These are phyloP conservation scores for Lobosporangium transversale DNA, from an alignment of 192 early-diverging fungal genomes.

Conservation along the genomic window DNA sequence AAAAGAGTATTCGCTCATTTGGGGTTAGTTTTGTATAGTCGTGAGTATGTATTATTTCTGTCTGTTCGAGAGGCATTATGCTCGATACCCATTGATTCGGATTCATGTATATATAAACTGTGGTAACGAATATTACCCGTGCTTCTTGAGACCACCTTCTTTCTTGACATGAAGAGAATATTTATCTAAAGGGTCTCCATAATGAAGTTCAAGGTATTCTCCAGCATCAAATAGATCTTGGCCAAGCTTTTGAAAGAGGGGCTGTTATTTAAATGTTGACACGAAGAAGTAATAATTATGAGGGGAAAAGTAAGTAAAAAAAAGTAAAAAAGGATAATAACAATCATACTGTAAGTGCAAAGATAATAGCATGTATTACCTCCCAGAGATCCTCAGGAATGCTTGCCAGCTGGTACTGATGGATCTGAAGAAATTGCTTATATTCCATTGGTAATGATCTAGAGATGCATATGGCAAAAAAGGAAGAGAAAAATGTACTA, in stretches of 20 bases:
- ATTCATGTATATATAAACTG: no score
- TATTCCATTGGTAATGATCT: slow-evolving; percentile 37
- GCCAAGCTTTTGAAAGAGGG: slow-evolving; percentile 61
- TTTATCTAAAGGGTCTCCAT: slow-evolving; percentile 58
- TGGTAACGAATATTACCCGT: no score
- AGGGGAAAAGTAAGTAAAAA: not conserved
- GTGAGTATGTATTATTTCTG: no score
- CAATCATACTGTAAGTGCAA: not conserved
- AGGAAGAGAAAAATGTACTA: no score
- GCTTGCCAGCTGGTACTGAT: slow-evolving; percentile 60
- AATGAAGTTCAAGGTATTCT: slow-evolving; percentile 58
- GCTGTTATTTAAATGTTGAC: slow-evolving; percentile 36
- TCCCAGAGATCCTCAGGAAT: slow-evolving; percentile 64
- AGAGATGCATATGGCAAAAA: slow-evolving; percentile 4
- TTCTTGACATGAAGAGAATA: slow-evolving; percentile 64
- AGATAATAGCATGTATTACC: slow-evolving; percentile 34
- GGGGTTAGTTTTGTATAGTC: not conserved
- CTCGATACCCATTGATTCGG: no score
- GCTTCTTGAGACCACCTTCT: slow-evolving; percentile 54
- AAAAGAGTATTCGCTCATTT: no score
- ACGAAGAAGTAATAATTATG: no score
- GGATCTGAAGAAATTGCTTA: slow-evolving; percentile 55
- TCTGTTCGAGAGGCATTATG: no score
- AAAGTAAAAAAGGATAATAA: slow-evolving; percentile 7
- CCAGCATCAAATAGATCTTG: slow-evolving; percentile 63